phyloP scores from a whole-genome alignment of 1,284 basidiomycete species.

The Exobasidium rhododendri region DNA sequence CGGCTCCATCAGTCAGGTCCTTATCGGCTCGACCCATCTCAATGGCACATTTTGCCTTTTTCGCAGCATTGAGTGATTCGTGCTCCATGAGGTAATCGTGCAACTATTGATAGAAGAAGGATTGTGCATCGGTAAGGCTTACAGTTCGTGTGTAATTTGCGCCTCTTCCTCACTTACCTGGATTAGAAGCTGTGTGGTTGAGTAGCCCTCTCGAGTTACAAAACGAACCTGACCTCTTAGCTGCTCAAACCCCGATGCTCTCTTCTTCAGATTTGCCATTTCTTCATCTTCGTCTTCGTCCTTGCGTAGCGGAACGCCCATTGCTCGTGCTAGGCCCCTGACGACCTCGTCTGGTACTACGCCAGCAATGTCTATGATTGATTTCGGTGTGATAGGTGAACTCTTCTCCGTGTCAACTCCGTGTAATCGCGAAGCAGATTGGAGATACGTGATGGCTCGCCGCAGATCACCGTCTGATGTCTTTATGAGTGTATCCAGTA shows the following conservation, averaged over 20 bases:
- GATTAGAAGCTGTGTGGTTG: slow-evolving; percentile 79
- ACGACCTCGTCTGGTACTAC: slow-evolving; percentile 79
- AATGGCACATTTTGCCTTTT: slow-evolving; percentile 78
- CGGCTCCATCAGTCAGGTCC: slow-evolving; percentile 91
- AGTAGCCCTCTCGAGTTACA: slow-evolving; percentile 83
- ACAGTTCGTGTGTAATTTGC: slow-evolving; percentile 1
- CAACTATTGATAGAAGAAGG: slow-evolving; percentile 58
- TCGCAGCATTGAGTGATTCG: slow-evolving; percentile 71
- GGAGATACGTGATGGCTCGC: slow-evolving; percentile 96
- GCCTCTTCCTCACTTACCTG: slow-evolving; percentile 63
- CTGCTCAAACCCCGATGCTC: slow-evolving; percentile 64
- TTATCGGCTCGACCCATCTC: slow-evolving; percentile 94
- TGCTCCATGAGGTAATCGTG: slow-evolving; percentile 86
- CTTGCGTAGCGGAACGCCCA: slow-evolving; percentile 63
- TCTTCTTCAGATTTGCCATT: slow-evolving; percentile 60
- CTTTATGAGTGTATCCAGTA: slow-evolving; percentile 68
- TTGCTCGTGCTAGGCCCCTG: slow-evolving; percentile 65
- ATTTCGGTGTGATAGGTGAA: slow-evolving; percentile 66
- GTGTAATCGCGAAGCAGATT: slow-evolving; percentile 81
- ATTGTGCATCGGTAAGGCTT: slow-evolving; percentile 3
- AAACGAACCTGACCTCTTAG: slow-evolving; percentile 72
- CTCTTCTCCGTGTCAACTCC: slow-evolving; percentile 11
- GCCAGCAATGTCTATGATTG: slow-evolving; percentile 93
- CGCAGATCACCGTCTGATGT: slow-evolving; percentile 89
- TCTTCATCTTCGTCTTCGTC: slow-evolving; percentile 53